Evolutionary conservation across 805 yeast species (phyloP), one percentile per base, ranked within the genome.

Genomic region (Candida namnaoensis): DNA sequence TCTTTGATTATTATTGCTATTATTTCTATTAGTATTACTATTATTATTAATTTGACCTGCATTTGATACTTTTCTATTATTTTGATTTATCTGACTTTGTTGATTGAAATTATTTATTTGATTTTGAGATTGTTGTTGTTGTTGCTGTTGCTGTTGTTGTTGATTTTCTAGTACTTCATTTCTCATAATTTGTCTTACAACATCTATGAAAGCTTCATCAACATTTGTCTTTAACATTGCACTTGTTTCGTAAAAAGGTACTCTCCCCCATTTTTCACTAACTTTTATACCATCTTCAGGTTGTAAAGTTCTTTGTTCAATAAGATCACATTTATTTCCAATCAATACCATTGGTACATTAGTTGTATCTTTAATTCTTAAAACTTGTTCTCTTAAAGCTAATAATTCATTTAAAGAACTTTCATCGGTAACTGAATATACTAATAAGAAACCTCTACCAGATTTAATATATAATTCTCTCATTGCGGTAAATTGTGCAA

Each of bases 401-500:
- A 82, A 63, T 47, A 91, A 67, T 61, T 88, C 96, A 47, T 81
- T 73, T 45, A 90, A 66, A 5, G 96, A 82, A 49, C 77, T 74
- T 49, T 80, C 74, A 47, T 85, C 85, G 38, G 88, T 85, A 48
- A 88, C 83, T 32, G 90, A 78, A 61, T 91, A 91, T 2, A 88
- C 96, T 40, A 91, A 70, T 39, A 93, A 61, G 56, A 91, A 91
- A 5, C 96, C 97, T 55, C 83, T 85, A 10, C 97, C 96, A 38
- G 88, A 80, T 51, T 87, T 86, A 56, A 85, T 85, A 57, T 85
- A 85, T 38, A 85, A 62, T 57, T 90, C 96, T 49, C 97, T 68
- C 96, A 91, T 88, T 9, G 96, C 96, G 0, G 95, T 86, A 67
- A 88, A 91, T 64, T 90, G 97, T 23, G 96, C 96, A 46, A 82